Conservation (phyloP, 371 early-diverging fungal species). For the Saksenaea oblongispora region DNA sequence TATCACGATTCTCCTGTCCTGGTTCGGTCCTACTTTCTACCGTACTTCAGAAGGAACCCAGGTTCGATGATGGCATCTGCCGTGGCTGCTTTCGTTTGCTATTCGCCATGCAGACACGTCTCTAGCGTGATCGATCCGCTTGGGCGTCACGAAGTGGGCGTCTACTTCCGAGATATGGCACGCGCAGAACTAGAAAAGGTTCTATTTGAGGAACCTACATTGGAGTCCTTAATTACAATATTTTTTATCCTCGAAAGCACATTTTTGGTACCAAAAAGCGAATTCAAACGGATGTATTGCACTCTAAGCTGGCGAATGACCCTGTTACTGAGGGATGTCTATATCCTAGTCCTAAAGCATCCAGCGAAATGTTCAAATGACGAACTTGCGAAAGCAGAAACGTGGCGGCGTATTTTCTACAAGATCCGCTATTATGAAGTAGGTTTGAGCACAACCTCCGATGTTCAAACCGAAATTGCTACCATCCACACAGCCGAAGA, state of each 20-base stretch:
- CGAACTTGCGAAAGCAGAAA: constrained; percentile 28
- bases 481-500: constrained; percentile 27
- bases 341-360: constrained; percentile 12
- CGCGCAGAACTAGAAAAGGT: constrained; percentile 26
- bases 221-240: constrained; percentile 26
- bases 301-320: constrained; percentile 43
- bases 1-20: constrained; percentile 26
- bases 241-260: constrained; percentile 26
- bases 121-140: constrained; percentile 7
- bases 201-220: constrained; percentile 30
- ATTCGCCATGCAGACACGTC: constrained; percentile 35
- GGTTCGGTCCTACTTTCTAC: constrained; percentile 24
- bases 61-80: constrained; percentile 29
- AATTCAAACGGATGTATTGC: constrained; percentile 33
- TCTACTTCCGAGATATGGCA: constrained; percentile 29
- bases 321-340: constrained; percentile 24
- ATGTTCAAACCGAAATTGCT: constrained; percentile 25
- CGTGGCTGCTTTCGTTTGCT: constrained; percentile 27
- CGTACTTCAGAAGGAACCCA: constrained; percentile 19
- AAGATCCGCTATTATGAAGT: constrained; percentile 33
- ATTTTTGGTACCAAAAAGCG: constrained; percentile 24
- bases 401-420: constrained; percentile 45
- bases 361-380: not conserved
- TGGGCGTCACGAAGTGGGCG: constrained; percentile 24
- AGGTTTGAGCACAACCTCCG: constrained; percentile 26